These are phyloP conservation scores for Cymbopogon citratus DNA, from an alignment of 176 grass and related monocot genomes.

Conservation along the genomic window DNA sequence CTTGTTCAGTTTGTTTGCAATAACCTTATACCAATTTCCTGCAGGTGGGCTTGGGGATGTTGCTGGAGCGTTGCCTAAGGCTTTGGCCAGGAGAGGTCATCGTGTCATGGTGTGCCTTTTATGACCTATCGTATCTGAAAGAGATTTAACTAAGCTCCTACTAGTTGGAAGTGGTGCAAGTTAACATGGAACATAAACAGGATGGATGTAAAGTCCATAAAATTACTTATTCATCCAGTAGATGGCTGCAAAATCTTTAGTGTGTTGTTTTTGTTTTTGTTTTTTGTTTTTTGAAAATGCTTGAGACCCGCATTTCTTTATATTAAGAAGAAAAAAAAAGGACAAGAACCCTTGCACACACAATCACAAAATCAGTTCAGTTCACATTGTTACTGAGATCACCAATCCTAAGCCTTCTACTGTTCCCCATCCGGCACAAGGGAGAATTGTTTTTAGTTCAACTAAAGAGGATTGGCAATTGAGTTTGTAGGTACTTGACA, in stretches of 20 bases:
- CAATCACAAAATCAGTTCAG: not conserved
- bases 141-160: slow-evolving; percentile 26
- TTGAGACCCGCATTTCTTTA: not conserved
- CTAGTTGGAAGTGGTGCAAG: slow-evolving; percentile 6
- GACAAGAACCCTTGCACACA: not conserved
- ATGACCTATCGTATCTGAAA: slow-evolving; percentile 16
- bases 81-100: slow-evolving; percentile 88
- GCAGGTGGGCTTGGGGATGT: slow-evolving; percentile 98
- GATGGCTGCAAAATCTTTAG: slow-evolving; percentile 16
- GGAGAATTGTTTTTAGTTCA: not conserved
- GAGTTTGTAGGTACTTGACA: not conserved
- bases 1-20: not conserved
- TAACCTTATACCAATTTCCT: slow-evolving; percentile 31
- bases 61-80: slow-evolving; percentile 89
- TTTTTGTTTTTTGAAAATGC: not conserved
- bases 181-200: slow-evolving; percentile 1
- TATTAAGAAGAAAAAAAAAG: not conserved
- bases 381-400: not conserved
- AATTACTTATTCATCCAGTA: not conserved
- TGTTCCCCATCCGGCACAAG: not conserved
- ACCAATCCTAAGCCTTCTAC: not conserved
- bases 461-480: not conserved
- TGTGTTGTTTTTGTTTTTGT: no score
- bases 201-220: not conserved
- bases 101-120: slow-evolving; percentile 80